Conservation (phyloP, 495 filamentous ascomycete species). For the Daldinia decipiens region DNA sequence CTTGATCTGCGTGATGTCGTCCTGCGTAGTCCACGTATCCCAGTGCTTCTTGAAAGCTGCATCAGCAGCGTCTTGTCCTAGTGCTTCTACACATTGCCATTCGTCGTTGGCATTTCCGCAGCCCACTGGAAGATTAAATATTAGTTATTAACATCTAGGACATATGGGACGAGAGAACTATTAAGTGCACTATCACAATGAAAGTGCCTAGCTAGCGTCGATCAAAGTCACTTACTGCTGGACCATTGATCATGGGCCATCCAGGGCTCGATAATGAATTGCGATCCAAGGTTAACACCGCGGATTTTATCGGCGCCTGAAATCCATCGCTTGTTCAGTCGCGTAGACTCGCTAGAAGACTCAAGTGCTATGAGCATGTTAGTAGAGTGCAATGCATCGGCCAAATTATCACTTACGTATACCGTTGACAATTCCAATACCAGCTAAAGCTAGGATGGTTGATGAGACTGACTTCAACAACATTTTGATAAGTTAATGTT, state of each 20-base stretch:
- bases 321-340: slow-evolving; percentile 46
- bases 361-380: slow-evolving; percentile 13
- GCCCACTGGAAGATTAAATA: slow-evolving; percentile 52
- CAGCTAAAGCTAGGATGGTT: slow-evolving; percentile 11
- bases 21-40: slow-evolving; percentile 66
- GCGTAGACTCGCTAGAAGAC: slow-evolving; percentile 1
- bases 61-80: slow-evolving; percentile 66
- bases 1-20: slow-evolving; percentile 64
- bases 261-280: slow-evolving; percentile 71
- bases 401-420: slow-evolving; percentile 11
- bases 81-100: slow-evolving; percentile 64
- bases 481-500: background rate
- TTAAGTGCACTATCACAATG: background rate
- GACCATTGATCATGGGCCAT: slow-evolving; percentile 62
- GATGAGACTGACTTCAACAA: slow-evolving; percentile 10
- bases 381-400: background rate
- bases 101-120: slow-evolving; percentile 63
- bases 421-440: background rate
- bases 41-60: slow-evolving; percentile 66
- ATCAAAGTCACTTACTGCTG: slow-evolving; percentile 29
- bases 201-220: background rate
- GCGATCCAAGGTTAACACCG: slow-evolving; percentile 69
- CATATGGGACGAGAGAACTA: background rate
- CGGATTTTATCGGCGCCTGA: slow-evolving; percentile 61
- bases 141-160: background rate